Percentiles rank a stretch among this genome's conserved stretches.
phyloP scores from a whole-genome alignment of 805 yeast species.

The Saturnispora mendoncae region DNA sequence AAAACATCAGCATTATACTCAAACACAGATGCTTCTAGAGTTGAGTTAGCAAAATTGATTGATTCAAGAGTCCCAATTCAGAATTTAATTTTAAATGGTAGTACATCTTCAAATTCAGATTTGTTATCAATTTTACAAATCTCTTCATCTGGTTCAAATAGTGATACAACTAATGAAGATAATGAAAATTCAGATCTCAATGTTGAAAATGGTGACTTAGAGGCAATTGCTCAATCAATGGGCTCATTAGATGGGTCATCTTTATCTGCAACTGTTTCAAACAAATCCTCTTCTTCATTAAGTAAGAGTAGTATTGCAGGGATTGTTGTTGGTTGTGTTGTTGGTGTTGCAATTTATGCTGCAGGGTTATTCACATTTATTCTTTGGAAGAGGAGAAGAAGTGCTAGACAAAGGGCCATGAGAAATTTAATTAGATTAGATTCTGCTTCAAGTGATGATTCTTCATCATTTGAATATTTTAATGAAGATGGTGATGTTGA shows the following conservation, averaged over 20 bases:
- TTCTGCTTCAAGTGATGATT: conserved; percentile 1
- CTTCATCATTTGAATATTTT: background rate
- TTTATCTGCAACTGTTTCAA: conserved; percentile 12
- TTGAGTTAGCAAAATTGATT: conserved; percentile 55
- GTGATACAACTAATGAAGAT: conserved; percentile 2
- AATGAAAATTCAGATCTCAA: background rate
- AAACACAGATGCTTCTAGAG: conserved; percentile 46
- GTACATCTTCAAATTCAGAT: conserved; percentile 1
- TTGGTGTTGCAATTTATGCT: conserved; percentile 57
- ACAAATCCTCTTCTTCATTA: background rate
- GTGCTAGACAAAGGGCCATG: conserved; percentile 7
- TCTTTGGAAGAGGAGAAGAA: conserved; percentile 9
- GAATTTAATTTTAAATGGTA: conserved; percentile 13
- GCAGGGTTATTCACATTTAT: conserved; percentile 10
- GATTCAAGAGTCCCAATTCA: conserved; percentile 60
- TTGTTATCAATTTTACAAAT: conserved; percentile 5
- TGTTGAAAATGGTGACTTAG: conserved; percentile 7
- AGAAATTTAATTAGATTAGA: conserved; percentile 6
- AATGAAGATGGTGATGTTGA: background rate
- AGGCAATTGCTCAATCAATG: conserved; percentile 11
- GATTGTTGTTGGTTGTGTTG: conserved; percentile 72
- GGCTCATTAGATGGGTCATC: conserved; percentile 24
- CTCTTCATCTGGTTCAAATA: conserved; percentile 9
- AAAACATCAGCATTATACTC: conserved; percentile 51
- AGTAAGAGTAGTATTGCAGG: conserved; percentile 31